These are phyloP conservation scores for Arthrobotrys megalospora DNA, from an alignment of 2,329 filamentous ascomycete genomes.

Conservation along the genomic window DNA sequence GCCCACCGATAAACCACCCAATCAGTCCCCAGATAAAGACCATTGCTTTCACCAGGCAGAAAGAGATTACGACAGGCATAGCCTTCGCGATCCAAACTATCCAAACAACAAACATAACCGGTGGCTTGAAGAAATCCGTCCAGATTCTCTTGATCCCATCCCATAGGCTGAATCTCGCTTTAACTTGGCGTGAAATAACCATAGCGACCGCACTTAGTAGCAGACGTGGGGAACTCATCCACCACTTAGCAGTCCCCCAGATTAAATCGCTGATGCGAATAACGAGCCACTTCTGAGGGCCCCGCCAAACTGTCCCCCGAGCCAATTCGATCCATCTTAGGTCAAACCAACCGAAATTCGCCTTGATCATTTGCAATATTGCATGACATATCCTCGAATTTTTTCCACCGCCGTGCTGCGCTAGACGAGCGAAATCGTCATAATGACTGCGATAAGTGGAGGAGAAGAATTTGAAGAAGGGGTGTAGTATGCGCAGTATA, in stretches of 20 bases:
- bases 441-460: slow-evolving; percentile 1
- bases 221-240: background rate
- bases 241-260: background rate
- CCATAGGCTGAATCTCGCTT: background rate
- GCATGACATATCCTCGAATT: background rate
- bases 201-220: background rate
- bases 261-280: background rate
- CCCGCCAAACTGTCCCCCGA: background rate
- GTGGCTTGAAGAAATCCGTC: slow-evolving; percentile 26
- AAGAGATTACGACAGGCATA: no score
- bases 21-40: background rate
- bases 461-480: background rate
- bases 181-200: background rate
- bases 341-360: background rate
- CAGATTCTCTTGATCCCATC: background rate
- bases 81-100: background rate
- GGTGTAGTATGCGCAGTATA: background rate
- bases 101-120: background rate
- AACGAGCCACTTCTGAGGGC: background rate
- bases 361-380: background rate
- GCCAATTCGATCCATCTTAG: background rate
- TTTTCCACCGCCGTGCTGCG: background rate
- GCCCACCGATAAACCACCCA: background rate
- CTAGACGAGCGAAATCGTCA: background rate
- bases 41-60: background rate